These are phyloP conservation scores for Pyricularia pennisetigena DNA, from an alignment of 2,329 filamentous ascomycete species.

Conservation along the genomic window DNA sequence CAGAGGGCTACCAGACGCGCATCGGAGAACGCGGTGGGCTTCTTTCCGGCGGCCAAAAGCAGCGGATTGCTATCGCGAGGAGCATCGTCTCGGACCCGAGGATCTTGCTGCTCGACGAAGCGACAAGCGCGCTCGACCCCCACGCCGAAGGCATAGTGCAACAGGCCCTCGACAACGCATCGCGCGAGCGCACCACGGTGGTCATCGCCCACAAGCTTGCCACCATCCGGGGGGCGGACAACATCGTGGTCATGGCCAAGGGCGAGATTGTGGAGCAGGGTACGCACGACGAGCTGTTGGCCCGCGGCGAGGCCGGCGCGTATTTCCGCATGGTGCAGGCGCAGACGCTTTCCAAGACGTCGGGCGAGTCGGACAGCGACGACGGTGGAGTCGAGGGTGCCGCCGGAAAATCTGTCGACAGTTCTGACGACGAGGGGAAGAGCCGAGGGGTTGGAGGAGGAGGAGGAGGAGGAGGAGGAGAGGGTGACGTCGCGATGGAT, in stretches of 20 bases:
- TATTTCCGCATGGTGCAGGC: slow-evolving; percentile 14
- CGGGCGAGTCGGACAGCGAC: slow-evolving; percentile 1
- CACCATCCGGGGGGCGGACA: slow-evolving; percentile 34
- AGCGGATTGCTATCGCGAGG: slow-evolving; percentile 56
- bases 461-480: neutral
- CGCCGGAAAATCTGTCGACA: neutral
- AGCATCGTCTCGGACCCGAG: slow-evolving; percentile 54
- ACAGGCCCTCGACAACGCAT: slow-evolving; percentile 43
- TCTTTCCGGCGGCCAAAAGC: slow-evolving; percentile 58
- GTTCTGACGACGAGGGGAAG: neutral
- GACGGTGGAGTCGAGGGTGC: neutral
- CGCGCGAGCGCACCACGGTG: slow-evolving; percentile 51
- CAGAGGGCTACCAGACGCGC: slow-evolving; percentile 44
- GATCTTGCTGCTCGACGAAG: slow-evolving; percentile 59
- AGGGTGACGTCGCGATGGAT: neutral
- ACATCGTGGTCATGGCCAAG: slow-evolving; percentile 28
- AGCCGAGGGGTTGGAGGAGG: neutral
- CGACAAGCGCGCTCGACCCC: slow-evolving; percentile 46
- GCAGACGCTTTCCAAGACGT: slow-evolving; percentile 11
- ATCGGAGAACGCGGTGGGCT: slow-evolving; percentile 58
- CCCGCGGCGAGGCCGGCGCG: slow-evolving; percentile 9
- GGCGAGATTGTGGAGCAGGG: slow-evolving; percentile 20
- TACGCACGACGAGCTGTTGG: slow-evolving; percentile 17
- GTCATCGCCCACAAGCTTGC: slow-evolving; percentile 55
- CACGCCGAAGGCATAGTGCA: slow-evolving; percentile 41